Base-by-base conservation (phyloP, 805 yeast genomes). In the Ogataea allantospora region DNA sequence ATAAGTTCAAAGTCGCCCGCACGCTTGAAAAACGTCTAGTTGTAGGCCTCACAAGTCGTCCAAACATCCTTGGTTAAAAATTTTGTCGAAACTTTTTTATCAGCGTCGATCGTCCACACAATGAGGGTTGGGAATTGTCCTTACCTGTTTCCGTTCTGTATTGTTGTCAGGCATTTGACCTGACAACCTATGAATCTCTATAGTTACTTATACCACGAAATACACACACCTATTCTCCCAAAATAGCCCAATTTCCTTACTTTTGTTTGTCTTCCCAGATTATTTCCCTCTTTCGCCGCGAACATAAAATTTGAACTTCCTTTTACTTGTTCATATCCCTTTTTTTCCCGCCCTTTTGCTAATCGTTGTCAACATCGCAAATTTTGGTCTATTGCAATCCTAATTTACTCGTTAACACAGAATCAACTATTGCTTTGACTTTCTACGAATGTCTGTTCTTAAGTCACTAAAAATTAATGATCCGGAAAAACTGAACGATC, bases 401-500 rank as follows among this genome's bases (percentile, higher is more conserved):
- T n/a, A n/a, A n/a, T 12, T 7, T 9, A 10, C 35, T 3, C 10
- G 17, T 12, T 9, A 7, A 15, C 12, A 13, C 7, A 20, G 22
- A 7, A 7, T 20, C 7, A 24, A 11, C 8, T 24, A 24, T 24
- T 12, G 8, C 8, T 4, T 21, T 4, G 14, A 15, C 10, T 4
- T 10, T 8, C 12, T 28, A 19, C n/a, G 20, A 8, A 47, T 47
- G 53, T 38, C 53, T n/a, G 34, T 52, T 14, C 40, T 51, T 17
- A 47, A 53, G 28, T 34, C 46, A 10, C 38, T 52, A 28, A 54
- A 52, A 38, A 42, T 54, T 19, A 44, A 23, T 30, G 50, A 42
- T 29, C 47, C 50, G 7, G 48, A 49, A n/a, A 47, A 49, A 30
- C 25, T 50, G 31, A 39, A 44, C 12, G 51, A 47, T 34, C 34